Base-by-base conservation (phyloP, 2,329 filamentous ascomycete genomes). In the Talaromyces atroroseus region DNA sequence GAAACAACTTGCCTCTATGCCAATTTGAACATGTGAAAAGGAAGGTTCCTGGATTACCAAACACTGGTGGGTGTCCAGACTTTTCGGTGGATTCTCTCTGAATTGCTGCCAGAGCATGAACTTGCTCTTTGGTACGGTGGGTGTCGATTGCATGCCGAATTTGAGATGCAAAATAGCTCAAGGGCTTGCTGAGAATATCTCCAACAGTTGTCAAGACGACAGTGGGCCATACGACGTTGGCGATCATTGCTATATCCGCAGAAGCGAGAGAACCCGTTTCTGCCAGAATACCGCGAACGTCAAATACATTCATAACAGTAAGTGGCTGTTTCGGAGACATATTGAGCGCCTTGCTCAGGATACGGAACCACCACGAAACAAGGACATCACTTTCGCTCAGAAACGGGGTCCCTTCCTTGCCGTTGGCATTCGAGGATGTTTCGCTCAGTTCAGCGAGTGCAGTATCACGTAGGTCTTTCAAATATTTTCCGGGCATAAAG, bases 331-430 rank as follows among this genome's bases (percentile, higher is more conserved):
- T 56, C 18, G 68, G n/a, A 61, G 61, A n/a, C 63, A 62, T 49
- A 62, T 64, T n/a, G 58, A 62, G 52, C 3, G 60, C 60, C 26
- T 57, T 62, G 23, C 63, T 60, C 44, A 64, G 63, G 11, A 69
- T 61, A 10, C 69, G 69, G 8, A 70, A 63, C 52, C 68, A 63
- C 74, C 77, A 81, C 0, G 74, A 75, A 1, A 67, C 63, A 2
- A 81, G 61, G 1, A 80, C 64, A 52, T 81, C 77, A 20, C 73
- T 71, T n/a, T 79, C 76, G 58, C 74, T 79, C 29, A 80, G 44
- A 53, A 77, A 79, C 1, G 73, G 65, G 11, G 54, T 7, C 10
- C 42, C 58, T 11, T 57, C 40, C 7, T n/a, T 49, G 21, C 54
- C 36, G 14, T 51, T n/a, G 20, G 23, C 48, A 10, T 56, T 56